Evolutionary conservation across 257 asterid genomes (phyloP).

Genomic region (Rhazya stricta): DNA sequence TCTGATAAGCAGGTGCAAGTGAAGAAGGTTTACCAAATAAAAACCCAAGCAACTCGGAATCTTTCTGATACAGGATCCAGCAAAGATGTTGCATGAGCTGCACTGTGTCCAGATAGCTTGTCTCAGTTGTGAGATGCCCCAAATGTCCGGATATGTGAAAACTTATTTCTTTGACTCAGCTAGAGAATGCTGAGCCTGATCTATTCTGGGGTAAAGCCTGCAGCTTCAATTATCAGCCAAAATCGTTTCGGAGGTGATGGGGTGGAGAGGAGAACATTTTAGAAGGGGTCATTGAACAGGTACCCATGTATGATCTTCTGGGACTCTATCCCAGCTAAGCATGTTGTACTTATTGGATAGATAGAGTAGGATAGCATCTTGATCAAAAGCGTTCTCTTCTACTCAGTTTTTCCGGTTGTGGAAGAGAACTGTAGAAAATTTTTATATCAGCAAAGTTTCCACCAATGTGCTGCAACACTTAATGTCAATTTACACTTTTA

Average conservation of each 20-base stretch:
- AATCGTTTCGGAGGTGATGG: neutral
- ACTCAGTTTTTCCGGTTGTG: neutral
- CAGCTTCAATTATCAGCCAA: neutral
- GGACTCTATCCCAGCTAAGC: conserved; percentile 2
- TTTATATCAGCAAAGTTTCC: neutral
- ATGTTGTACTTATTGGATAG: conserved; percentile 7
- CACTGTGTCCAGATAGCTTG: neutral
- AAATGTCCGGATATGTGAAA: neutral
- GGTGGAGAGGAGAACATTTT: neutral
- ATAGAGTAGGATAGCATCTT: conserved; percentile 14
- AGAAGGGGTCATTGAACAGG: neutral
- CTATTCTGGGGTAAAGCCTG: neutral
- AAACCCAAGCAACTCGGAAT: conserved; percentile 26
- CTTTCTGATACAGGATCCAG: conserved; percentile 20
- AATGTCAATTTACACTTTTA: neutral
- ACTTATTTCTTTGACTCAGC: neutral
- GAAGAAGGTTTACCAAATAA: conserved; percentile 58
- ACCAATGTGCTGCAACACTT: neutral
- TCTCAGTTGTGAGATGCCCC: neutral
- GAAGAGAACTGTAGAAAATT: conserved; percentile 6
- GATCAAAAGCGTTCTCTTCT: conserved; percentile 6
- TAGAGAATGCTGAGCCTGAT: neutral
- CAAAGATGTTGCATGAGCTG: conserved; percentile 15
- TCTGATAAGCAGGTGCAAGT: conserved; percentile 32
- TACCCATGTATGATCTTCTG: neutral